A percentile compares a stretch with the other conserved stretches of the same genome.
These are phyloP conservation scores for Spergularia azorica DNA, from an alignment of 179 eudicot species.

Conservation along the genomic window DNA sequence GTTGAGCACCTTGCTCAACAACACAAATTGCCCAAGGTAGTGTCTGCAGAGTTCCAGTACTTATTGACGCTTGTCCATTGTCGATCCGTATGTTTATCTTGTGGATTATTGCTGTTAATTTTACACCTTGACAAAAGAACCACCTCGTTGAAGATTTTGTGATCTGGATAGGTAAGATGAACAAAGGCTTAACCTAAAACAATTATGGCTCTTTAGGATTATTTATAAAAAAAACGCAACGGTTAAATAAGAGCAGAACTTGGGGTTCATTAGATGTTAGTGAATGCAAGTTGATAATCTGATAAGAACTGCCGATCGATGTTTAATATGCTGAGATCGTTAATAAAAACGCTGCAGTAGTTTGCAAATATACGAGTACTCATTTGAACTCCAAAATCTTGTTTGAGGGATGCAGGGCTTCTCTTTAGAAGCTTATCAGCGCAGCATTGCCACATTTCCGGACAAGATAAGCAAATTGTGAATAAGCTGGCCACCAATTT, in stretches of 20 bases:
- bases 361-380: neutral
- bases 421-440: slow-evolving; percentile 59
- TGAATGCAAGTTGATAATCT: neutral
- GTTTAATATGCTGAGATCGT: no score
- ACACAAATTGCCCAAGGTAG: slow-evolving; percentile 80
- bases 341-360: slow-evolving; percentile 1
- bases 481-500: slow-evolving; percentile 29
- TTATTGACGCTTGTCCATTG: slow-evolving; percentile 7
- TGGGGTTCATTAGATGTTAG: neutral
- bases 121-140: neutral
- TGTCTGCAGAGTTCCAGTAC: neutral
- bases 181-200: neutral
- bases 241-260: neutral
- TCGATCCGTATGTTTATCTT: neutral
- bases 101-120: slow-evolving; percentile 1
- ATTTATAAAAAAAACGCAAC: neutral
- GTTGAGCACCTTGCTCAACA: slow-evolving; percentile 83
- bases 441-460: slow-evolving; percentile 52
- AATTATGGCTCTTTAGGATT: neutral
- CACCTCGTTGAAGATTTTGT: neutral
- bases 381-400: slow-evolving; percentile 31
- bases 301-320: neutral
- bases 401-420: slow-evolving; percentile 71
- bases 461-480: slow-evolving; percentile 50
- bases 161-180: neutral